Conservation (phyloP, 805 yeast genomes). For the Lipomyces yamanashiensis region DNA sequence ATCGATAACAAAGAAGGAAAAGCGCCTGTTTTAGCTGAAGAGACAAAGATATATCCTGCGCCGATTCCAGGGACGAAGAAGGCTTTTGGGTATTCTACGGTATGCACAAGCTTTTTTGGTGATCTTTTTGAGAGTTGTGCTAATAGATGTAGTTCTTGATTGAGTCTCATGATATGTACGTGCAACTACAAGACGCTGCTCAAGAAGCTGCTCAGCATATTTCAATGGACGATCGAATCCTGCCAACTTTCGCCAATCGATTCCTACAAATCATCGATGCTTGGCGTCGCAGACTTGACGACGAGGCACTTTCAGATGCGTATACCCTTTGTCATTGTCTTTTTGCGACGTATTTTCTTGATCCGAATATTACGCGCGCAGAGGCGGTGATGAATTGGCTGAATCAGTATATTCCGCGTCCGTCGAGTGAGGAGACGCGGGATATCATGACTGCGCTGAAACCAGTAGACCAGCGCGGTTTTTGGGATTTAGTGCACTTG, state of each 20-base stretch:
- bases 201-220: conserved; percentile 10
- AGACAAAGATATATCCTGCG: conserved; percentile 35
- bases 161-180: conserved; percentile 26
- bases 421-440: conserved; percentile 35
- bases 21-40: conserved; percentile 28
- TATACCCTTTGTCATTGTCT: conserved; percentile 37
- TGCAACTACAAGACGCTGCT: conserved; percentile 18
- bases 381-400: conserved; percentile 42
- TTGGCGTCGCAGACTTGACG: conserved; percentile 25
- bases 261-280: conserved; percentile 28
- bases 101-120: not conserved
- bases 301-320: conserved; percentile 35
- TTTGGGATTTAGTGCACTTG: conserved; percentile 38
- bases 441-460: conserved; percentile 31
- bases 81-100: conserved; percentile 29
- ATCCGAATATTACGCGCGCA: conserved; percentile 29
- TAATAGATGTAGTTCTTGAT: conserved; percentile 21
- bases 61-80: conserved; percentile 27
- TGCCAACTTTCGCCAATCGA: conserved; percentile 16
- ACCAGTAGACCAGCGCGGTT: conserved; percentile 35
- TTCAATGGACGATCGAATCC: conserved; percentile 17
- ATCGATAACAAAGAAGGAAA: conserved; percentile 24
- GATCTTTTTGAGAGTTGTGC: not conserved
- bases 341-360: conserved; percentile 36
- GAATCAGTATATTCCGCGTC: conserved; percentile 38